Conservation (phyloP, 352 stramenopile genomes). For the Elongisporangium prolatum region DNA sequence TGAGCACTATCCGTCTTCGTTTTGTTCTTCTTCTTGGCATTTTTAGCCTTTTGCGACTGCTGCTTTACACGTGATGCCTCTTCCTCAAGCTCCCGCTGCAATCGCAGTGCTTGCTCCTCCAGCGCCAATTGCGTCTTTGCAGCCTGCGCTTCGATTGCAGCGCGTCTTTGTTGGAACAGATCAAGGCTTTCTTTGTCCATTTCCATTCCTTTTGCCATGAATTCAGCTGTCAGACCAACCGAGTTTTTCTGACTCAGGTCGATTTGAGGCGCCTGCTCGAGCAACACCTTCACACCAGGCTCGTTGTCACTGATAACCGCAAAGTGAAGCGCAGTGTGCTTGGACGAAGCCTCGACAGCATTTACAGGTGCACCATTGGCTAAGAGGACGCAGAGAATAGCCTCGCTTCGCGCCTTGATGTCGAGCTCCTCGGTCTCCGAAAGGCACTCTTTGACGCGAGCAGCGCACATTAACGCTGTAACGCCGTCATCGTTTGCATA, state of each 20-base stretch:
- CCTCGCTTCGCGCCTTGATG: conserved; percentile 35
- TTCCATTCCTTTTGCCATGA: conserved; percentile 8
- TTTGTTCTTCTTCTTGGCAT: conserved; percentile 19
- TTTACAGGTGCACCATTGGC: conserved; percentile 37
- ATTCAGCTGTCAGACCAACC: conserved; percentile 11
- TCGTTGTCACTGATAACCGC: conserved; percentile 62
- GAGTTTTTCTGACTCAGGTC: conserved; percentile 21
- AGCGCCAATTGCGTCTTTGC: conserved; percentile 2
- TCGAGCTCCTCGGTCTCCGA: conserved; percentile 16
- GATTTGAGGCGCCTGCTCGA: conserved; percentile 14
- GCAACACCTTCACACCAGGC: conserved; percentile 29
- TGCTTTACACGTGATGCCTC: conserved; percentile 16
- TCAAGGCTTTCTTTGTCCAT: conserved; percentile 13
- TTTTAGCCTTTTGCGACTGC: conserved; percentile 13
- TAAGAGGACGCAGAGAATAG: conserved; percentile 51
- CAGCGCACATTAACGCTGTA: conserved; percentile 78
- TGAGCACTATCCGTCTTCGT: conserved; percentile 42
- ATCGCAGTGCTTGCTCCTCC: conserved; percentile 5
- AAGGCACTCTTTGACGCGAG: conserved; percentile 38
- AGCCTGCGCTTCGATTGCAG: conserved; percentile 8
- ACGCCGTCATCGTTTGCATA: conserved; percentile 48
- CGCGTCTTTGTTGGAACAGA: conserved; percentile 16
- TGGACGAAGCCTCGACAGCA: conserved; percentile 25
- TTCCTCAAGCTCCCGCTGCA: conserved; percentile 6
- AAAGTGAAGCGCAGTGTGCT: conserved; percentile 73